phyloP scores from a whole-genome alignment of 306 rosid genomes.

The Quercus gilva region DNA sequence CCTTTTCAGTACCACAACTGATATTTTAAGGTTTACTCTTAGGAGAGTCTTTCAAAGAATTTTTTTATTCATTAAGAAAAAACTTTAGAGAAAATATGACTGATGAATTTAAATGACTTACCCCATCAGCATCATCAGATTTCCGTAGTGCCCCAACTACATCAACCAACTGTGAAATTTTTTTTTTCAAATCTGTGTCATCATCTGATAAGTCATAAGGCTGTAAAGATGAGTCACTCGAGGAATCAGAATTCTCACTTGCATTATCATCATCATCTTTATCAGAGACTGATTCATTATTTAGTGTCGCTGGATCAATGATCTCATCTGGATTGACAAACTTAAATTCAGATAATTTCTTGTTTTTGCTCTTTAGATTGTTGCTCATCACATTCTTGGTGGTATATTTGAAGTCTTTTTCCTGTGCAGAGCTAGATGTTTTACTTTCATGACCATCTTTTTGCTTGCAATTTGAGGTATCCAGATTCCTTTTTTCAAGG shows the following conservation, averaged over 20 bases:
- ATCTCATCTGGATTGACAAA: slow-evolving; percentile 90
- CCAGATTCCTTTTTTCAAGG: slow-evolving; percentile 39
- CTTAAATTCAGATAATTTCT: slow-evolving; percentile 47
- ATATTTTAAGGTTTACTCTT: background rate
- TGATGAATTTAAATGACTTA: slow-evolving; percentile 42
- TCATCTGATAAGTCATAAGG: slow-evolving; percentile 90
- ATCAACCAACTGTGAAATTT: slow-evolving; percentile 75
- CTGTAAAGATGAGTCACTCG: slow-evolving; percentile 75
- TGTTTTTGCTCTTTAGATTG: slow-evolving; percentile 42
- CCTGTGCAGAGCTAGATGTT: slow-evolving; percentile 31
- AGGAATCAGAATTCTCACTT: slow-evolving; percentile 73
- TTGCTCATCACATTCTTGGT: slow-evolving; percentile 29
- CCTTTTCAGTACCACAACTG: slow-evolving; percentile 19
- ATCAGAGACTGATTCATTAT: slow-evolving; percentile 50
- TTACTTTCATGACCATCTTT: slow-evolving; percentile 27
- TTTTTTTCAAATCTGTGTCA: slow-evolving; percentile 80
- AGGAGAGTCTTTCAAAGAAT: background rate
- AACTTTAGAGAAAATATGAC: background rate
- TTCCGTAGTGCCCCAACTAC: slow-evolving; percentile 83
- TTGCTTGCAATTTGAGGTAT: slow-evolving; percentile 28
- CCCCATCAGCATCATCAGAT: slow-evolving; percentile 91
- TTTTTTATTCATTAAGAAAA: no score
- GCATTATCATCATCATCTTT: slow-evolving; percentile 54
- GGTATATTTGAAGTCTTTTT: slow-evolving; percentile 27
- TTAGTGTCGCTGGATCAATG: slow-evolving; percentile 71